Conservation (phyloP, 2,329 filamentous ascomycete species). For the Fusarium graminum region DNA sequence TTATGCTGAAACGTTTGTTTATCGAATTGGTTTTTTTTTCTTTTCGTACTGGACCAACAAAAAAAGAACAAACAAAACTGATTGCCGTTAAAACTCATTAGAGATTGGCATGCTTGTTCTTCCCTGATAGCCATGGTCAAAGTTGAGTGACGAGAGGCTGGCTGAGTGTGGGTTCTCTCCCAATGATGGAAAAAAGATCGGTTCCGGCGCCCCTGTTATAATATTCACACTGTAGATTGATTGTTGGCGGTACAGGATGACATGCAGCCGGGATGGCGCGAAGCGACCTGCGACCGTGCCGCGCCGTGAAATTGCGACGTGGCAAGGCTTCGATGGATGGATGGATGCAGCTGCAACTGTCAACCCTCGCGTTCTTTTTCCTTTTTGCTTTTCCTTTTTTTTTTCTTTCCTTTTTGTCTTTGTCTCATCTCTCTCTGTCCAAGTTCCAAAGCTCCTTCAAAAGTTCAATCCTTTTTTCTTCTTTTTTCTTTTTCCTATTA, state of each 20-base stretch:
- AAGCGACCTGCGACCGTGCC: constrained; percentile 47
- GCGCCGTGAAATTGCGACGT: constrained; percentile 52
- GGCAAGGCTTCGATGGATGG: constrained; percentile 45
- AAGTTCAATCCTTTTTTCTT: constrained; percentile 7
- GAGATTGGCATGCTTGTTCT: constrained; percentile 5
- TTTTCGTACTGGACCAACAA: neutral
- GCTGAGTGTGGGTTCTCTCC: constrained; percentile 37
- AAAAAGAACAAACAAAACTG: neutral
- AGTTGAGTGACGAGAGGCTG: constrained; percentile 26
- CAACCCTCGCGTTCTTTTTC: constrained; percentile 28
- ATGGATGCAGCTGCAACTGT: constrained; percentile 32
- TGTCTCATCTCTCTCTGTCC: neutral
- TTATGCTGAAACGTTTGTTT: too few relatives aligned
- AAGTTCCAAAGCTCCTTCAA: constrained; percentile 13
- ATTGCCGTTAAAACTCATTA: neutral
- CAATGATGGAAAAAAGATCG: constrained; percentile 31
- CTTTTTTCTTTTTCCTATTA: neutral
- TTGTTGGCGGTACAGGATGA: constrained; percentile 46
- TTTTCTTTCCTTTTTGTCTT: neutral
- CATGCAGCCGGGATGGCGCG: constrained; percentile 50
- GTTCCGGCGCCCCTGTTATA: constrained; percentile 10
- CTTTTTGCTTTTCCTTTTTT: neutral
- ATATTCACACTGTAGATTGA: constrained; percentile 41
- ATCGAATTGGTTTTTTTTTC: neutral
- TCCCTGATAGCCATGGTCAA: constrained; percentile 3